phyloP scores from a whole-genome alignment of 352 stramenopile genomes.

The Peronospora destructor region DNA sequence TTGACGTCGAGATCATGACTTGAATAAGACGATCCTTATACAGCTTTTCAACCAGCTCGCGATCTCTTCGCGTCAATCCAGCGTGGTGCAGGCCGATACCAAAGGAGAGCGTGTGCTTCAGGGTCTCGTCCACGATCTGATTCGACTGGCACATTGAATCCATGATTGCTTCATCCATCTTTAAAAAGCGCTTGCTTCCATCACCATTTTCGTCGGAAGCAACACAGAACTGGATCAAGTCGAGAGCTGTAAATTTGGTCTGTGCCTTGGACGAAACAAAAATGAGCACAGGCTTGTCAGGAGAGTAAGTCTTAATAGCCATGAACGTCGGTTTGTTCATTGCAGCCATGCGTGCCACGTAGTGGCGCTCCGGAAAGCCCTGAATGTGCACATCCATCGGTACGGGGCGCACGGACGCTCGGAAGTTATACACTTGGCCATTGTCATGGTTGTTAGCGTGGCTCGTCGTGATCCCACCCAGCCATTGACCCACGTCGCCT shows the following conservation, averaged over 20 bases:
- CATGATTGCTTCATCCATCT: slow-evolving; percentile 87
- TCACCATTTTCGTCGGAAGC: slow-evolving; percentile 66
- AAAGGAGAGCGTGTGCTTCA: slow-evolving; percentile 95
- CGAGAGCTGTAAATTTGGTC: slow-evolving; percentile 95
- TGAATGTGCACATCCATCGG: slow-evolving; percentile 96
- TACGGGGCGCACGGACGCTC: slow-evolving; percentile 91
- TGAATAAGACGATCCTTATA: slow-evolving; percentile 96
- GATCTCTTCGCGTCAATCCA: slow-evolving; percentile 80
- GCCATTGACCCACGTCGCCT: slow-evolving; percentile 93
- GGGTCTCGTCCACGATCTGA: slow-evolving; percentile 83
- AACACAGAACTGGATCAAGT: slow-evolving; percentile 93
- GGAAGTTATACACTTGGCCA: slow-evolving; percentile 92
- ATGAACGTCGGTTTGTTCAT: slow-evolving; percentile 99
- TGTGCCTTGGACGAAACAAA: slow-evolving; percentile 98
- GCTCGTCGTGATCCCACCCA: slow-evolving; percentile 86
- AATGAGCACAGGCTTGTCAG: slow-evolving; percentile 91
- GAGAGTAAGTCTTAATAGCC: slow-evolving; percentile 93
- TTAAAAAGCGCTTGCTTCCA: slow-evolving; percentile 91
- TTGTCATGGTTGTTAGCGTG: slow-evolving; percentile 20
- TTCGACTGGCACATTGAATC: slow-evolving; percentile 80
- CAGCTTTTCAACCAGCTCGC: slow-evolving; percentile 94
- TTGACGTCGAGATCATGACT: slow-evolving; percentile 90
- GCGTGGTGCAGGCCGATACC: slow-evolving; percentile 98
- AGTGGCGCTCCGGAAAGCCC: slow-evolving; percentile 94
- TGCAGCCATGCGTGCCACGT: slow-evolving; percentile 95